phyloP scores from a whole-genome alignment of 768 basidiomycete species.

The Mycena belliarum region DNA sequence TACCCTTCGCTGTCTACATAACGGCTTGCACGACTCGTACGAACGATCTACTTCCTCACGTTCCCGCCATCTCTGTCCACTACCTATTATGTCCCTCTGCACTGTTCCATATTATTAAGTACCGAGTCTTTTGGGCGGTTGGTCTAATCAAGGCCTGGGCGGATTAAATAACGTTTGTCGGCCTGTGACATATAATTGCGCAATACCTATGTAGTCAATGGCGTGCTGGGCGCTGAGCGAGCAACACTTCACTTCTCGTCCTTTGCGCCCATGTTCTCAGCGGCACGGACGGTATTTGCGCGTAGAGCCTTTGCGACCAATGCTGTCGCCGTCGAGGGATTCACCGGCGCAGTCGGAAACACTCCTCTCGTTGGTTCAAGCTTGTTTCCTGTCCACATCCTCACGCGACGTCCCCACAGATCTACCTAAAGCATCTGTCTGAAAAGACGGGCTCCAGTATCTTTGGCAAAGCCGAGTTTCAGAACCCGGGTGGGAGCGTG shows the following conservation, averaged over 20 bases:
- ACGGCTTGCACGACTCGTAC: slow-evolving; percentile 20
- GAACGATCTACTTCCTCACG: slow-evolving; percentile 19
- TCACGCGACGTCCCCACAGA: slow-evolving; percentile 46
- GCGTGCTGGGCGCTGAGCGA: not conserved
- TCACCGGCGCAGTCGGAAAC: slow-evolving; percentile 88
- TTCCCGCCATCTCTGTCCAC: slow-evolving; percentile 4
- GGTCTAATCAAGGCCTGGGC: slow-evolving; percentile 9
- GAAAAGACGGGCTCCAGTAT: slow-evolving; percentile 82
- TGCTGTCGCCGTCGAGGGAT: slow-evolving; percentile 60
- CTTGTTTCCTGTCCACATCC: not conserved
- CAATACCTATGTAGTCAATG: slow-evolving; percentile 1
- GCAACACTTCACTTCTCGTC: slow-evolving; percentile 2
- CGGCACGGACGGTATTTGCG: slow-evolving; percentile 29
- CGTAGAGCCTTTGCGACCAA: slow-evolving; percentile 41
- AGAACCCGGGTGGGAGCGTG: slow-evolving; percentile 96
- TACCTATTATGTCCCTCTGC: slow-evolving; percentile 15
- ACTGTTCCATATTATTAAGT: slow-evolving; percentile 11
- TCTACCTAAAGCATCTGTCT: slow-evolving; percentile 79
- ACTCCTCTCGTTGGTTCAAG: slow-evolving; percentile 76
- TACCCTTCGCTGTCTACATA: slow-evolving; percentile 13
- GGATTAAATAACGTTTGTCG: not conserved
- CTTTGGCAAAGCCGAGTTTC: slow-evolving; percentile 96
- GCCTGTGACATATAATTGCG: not conserved
- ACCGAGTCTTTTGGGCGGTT: slow-evolving; percentile 14
- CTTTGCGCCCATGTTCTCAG: slow-evolving; percentile 36